Base-by-base conservation (phyloP, 192 early-diverging fungal species). In the Coemansia sp. region DNA sequence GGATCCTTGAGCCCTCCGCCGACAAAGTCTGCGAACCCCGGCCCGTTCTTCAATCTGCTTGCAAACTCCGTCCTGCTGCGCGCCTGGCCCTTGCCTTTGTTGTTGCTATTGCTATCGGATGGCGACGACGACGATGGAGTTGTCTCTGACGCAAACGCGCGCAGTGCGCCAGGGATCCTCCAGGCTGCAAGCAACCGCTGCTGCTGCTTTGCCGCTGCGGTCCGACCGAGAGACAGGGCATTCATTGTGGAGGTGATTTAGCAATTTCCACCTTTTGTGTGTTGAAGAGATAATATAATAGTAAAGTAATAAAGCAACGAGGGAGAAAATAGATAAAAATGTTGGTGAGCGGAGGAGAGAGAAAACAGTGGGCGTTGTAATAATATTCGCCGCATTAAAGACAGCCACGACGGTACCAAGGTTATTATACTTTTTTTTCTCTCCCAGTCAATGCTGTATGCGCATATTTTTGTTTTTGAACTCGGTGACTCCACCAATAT, bases 1-100 rank as follows among this genome's bases (percentile, higher is more conserved):
- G 68, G 72, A 53, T 76, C 71, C 3, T 13, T 64, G 23, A 65
- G 68, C 9, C 74, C 65, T 37, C 52, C 65, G 10, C 64, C 26
- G 54, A 85, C 60, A 76, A 87, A 87, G 64, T 87, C 86, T n/a
- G 65, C 75, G 49, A 87, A 84, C 15, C 72, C 69, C 0, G 86
- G 86, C 23, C 84, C 86, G 47, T 65, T 61, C 73, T 81, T 81
- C 21, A 87, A 40, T 57, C 78, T 82, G 5, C 74, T 65, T 1
- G 77, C 57, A 71, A 87, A 85, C 13, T 79, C 77, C 59, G 69
- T 79, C 64, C 69, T 72, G 40, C 74, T 72, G 37, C 77, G 77
- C 38, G 58, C 41, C 56, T 21, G 41, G 23, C 64, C 37, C 54
- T 74, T 79, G 57, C 40, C 13, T 6, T 53, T 70, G 11, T 19